These are phyloP conservation scores for Lojkania enalia DNA, from an alignment of 2,329 filamentous ascomycete genomes.

Conservation along the genomic window DNA sequence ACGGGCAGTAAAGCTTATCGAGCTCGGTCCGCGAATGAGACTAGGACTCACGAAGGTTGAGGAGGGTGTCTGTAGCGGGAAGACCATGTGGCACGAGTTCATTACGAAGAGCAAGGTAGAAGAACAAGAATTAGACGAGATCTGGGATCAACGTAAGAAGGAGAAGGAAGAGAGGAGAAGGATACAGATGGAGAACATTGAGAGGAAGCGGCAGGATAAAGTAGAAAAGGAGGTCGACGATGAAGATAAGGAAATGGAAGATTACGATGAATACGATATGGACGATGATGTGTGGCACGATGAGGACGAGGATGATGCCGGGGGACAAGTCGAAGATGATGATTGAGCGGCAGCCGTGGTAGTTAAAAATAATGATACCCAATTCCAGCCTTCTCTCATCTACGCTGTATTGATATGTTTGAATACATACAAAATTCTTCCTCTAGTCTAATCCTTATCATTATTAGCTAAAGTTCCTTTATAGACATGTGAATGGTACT, in stretches of 20 bases:
- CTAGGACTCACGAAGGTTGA: slow-evolving; percentile 93
- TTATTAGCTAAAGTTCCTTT: no score
- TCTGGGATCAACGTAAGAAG: slow-evolving; percentile 75
- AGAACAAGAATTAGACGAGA: slow-evolving; percentile 74
- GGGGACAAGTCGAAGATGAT: slow-evolving; percentile 52
- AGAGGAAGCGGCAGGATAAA: slow-evolving; percentile 74
- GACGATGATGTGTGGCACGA: slow-evolving; percentile 59
- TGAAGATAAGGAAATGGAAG: slow-evolving; percentile 44
- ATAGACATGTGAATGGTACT: no score
- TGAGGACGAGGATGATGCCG: slow-evolving; percentile 54
- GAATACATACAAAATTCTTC: no score
- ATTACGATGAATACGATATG: slow-evolving; percentile 52
- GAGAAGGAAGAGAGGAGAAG: slow-evolving; percentile 83
- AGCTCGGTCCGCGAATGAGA: slow-evolving; percentile 87
- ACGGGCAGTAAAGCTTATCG: slow-evolving; percentile 86
- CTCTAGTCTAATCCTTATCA: no score
- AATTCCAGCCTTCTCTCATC: no score
- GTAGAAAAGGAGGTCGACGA: slow-evolving; percentile 50
- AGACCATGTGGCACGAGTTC: slow-evolving; percentile 97
- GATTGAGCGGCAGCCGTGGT: slow-evolving; percentile 7
- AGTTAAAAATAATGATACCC: slow-evolving; percentile 39
- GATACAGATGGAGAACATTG: slow-evolving; percentile 86
- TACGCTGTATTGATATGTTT: no score
- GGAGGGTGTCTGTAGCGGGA: slow-evolving; percentile 86
- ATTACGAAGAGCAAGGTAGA: slow-evolving; percentile 82